These are phyloP conservation scores for Trypanosoma conorhini DNA, from an alignment of 208 protist genomes.

Conservation along the genomic window DNA sequence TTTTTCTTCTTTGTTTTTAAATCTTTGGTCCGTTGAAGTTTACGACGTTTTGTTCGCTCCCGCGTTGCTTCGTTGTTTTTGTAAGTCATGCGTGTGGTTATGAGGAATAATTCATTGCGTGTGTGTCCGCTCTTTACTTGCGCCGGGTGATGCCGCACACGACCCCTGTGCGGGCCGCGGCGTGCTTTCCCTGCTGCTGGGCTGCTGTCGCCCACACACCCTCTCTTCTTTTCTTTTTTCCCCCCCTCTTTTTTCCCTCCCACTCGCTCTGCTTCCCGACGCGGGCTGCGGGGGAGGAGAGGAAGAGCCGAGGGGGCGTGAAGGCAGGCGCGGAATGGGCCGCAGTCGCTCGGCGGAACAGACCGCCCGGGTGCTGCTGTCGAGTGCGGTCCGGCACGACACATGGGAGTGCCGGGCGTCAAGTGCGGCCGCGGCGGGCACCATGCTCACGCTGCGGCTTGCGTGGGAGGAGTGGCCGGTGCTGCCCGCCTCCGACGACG, in stretches of 20 bases:
- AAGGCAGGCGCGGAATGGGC: conserved; percentile 10
- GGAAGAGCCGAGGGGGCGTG: background rate
- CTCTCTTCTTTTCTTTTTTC: background rate
- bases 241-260: conserved; percentile 25
- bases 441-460: conserved; percentile 43
- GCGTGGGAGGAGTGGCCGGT: conserved; percentile 29
- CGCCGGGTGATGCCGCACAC: too few relatives aligned
- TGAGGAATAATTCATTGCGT: background rate
- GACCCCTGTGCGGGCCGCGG: too few relatives aligned
- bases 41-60: conserved; percentile 11
- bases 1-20: conserved; percentile 23
- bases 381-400: conserved; percentile 85
- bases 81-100: background rate
- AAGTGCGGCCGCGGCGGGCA: conserved; percentile 34
- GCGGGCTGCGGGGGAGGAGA: background rate
- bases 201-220: background rate
- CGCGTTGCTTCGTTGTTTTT: background rate
- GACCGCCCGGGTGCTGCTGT: conserved; percentile 77
- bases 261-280: conserved; percentile 4
- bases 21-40: background rate
- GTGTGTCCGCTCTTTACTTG: too few relatives aligned
- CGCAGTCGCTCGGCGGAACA: conserved; percentile 79
- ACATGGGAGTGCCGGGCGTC: conserved; percentile 74
- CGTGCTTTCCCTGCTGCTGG: too few relatives aligned
- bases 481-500: conserved; percentile 17